Conservation (phyloP, 345 rosid species). For the Excoecaria agallocha region DNA sequence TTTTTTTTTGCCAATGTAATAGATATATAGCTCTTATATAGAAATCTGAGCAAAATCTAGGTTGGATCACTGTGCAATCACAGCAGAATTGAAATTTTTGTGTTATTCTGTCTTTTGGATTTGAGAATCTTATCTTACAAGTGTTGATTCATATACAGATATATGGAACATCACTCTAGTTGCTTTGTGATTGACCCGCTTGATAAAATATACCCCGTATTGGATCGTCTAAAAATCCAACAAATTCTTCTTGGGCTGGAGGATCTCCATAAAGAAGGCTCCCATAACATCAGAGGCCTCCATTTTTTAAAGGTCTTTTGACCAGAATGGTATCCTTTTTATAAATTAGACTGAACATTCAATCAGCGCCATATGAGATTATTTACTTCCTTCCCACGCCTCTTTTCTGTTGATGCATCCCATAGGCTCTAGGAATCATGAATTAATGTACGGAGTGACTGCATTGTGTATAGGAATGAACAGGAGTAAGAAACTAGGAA, state of each 20-base stretch:
- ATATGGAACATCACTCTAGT: constrained; percentile 46
- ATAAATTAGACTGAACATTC: constrained; percentile 10
- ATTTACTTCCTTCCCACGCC: background rate
- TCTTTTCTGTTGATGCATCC: background rate
- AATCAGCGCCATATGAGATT: background rate
- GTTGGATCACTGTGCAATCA: background rate
- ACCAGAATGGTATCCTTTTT: constrained; percentile 26
- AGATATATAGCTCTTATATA: background rate
- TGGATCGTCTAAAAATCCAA: constrained; percentile 85
- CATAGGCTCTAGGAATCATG: background rate
- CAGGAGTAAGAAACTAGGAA: background rate
- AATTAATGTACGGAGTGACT: constrained; percentile 1
- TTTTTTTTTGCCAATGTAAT: background rate
- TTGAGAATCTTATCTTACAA: constrained; percentile 9
- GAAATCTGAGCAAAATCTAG: background rate
- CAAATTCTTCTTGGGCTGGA: constrained; percentile 66
- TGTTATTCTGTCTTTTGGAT: background rate
- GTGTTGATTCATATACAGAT: constrained; percentile 39
- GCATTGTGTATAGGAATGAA: background rate
- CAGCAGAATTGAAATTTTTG: background rate
- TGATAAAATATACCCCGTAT: constrained; percentile 57
- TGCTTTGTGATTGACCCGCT: constrained; percentile 63
- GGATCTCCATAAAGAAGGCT: constrained; percentile 41
- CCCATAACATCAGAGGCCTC: constrained; percentile 57
- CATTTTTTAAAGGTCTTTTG: constrained; percentile 69